Evolutionary conservation across 1,284 basidiomycete genomes (phyloP), one percentile per base, ranked within the genome.

Genomic region (Leccinum angustisporum): DNA sequence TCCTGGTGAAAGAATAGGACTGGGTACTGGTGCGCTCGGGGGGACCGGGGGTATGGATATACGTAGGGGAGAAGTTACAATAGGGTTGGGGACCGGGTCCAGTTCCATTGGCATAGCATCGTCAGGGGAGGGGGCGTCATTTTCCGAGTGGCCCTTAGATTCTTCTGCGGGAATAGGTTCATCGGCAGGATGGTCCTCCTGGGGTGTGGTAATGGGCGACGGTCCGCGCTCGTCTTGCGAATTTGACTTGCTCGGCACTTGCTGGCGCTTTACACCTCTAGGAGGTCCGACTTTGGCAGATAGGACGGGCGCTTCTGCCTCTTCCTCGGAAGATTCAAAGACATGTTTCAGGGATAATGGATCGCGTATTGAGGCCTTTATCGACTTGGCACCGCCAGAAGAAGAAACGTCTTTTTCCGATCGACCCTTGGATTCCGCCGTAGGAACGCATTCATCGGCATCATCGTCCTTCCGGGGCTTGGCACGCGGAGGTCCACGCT

Each of bases 271-370:
- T n/a, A 34, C 56, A 25, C 71, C 68, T 40, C 66, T 67, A 40
- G 72, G 71, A 36, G 74, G 75, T 1, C 73, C 72, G 6, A 73
- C 8, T 43, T 75, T 70, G 9, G 65, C 31, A 16, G 54, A 54
- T 1, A 14, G 2, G 25, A 31, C 14, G 1, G 30, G 9, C 2
- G 36, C 8, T 16, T 59, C 57, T 10, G n/a, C 56, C 27, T 61
- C 59, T 9, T 63, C 40, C 36, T 61, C 63, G 6, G 62, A 57
- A 14, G 25, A 33, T 7, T 34, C 48, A 14, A 50, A 5, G 9
- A n/a, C 9, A 27, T 30, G 21, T 48, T 52, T 52, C 14, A 51
- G 34, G 18, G 40, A 5, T 5, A 51, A 33, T 27, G 21, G 7
- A 27, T 25, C 50, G 10, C 14, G 43, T 13, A 58, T 57, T 5